Conservation (phyloP, 306 rosid genomes). For the Alnus glutinosa region DNA sequence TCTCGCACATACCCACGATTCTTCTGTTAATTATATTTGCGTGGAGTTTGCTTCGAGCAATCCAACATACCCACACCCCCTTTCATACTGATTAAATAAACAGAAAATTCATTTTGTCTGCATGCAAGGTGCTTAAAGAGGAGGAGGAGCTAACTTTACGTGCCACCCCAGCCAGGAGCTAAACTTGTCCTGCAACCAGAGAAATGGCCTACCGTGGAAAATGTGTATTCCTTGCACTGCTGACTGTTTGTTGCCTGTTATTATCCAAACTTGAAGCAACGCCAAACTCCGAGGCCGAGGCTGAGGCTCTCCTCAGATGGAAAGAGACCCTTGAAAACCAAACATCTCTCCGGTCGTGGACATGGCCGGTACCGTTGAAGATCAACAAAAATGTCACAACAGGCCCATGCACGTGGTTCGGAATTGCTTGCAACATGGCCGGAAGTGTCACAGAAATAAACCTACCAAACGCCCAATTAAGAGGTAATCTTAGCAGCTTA, state of each 20-base stretch:
- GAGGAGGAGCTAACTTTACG: background rate
- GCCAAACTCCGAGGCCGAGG: background rate
- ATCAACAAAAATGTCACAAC: too few species aligned
- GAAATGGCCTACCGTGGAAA: background rate
- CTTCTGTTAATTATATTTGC: too few species aligned
- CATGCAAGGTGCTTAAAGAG: background rate
- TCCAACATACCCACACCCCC: too few species aligned
- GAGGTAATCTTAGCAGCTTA: background rate
- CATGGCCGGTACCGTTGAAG: background rate
- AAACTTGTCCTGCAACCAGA: too few species aligned
- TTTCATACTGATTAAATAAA: too few species aligned
- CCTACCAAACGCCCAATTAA: background rate
- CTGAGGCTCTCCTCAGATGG: constrained; percentile 1
- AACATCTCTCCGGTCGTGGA: background rate
- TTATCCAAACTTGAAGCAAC: background rate
- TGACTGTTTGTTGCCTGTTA: background rate
- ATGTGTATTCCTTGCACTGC: background rate
- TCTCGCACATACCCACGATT: too few species aligned
- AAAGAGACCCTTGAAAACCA: background rate
- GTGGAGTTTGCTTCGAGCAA: too few species aligned
- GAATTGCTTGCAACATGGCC: background rate
- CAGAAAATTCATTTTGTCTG: background rate
- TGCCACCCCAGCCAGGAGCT: background rate
- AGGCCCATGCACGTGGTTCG: background rate
- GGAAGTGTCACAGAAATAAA: background rate